Base-by-base conservation (phyloP, 2,329 filamentous ascomycete genomes). In the Hypoxylon sp. region DNA sequence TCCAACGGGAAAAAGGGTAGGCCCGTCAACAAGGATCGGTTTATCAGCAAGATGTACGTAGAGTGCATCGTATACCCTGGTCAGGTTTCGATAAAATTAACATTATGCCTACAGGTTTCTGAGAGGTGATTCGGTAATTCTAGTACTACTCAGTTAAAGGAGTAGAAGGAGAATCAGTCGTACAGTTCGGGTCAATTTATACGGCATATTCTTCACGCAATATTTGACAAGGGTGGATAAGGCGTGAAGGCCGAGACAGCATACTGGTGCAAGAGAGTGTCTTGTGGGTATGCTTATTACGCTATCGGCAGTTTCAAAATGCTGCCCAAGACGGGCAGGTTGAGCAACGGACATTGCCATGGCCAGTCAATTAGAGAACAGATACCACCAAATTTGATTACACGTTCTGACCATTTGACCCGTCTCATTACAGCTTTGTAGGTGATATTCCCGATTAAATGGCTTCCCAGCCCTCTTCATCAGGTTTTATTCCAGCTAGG, bases 1-100 rank as follows among this genome's bases (percentile, higher is more conserved):
- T 90, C 92, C 21, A 91, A 91, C 72, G 95, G 95, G 73, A 96
- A 95, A 85, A 94, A 94, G 83, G 94, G 94, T 62, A 86, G 92
- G 76, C 90, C 92, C 48, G 93, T 98, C 70, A 99, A 99, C 85
- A 98, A 98, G 89, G 96, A 99, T 82, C 87, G 96, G 46, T 98
- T 98, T 82, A 96, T 98, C 77, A 97, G 93, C 87, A 98, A 98
- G 85, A 95, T 98, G 94, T 94, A 80, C 74, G 90, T 87, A 39
- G 11, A 19, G 21, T 13, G 8, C 10, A 24, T 37, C 62, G 17
- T 54, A 47, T 24, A 29, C 46, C 29, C 46, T 46, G 29, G 35
- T 27, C 63, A 44, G 29, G 31, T 24, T 31, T 39, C 24, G 19
- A 35, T 50, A 53, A 46, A 44, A 6, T 29, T 65, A 69, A 63